Conservation (phyloP, 257 asterid genomes). For the Rauvolfia tetraphylla region DNA sequence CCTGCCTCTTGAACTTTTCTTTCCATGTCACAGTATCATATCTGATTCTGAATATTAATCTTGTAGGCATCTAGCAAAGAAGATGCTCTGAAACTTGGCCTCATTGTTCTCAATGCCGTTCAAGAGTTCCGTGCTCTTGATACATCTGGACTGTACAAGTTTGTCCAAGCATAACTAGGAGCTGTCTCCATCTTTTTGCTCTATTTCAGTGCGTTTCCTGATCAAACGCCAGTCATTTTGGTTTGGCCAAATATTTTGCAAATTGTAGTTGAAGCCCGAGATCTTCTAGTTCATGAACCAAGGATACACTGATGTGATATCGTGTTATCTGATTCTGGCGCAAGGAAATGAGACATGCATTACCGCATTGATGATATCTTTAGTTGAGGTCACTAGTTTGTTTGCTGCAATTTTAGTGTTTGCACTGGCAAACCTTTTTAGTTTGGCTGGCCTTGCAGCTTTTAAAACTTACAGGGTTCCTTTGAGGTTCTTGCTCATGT, state of each 20-base stretch:
- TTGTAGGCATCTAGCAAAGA: constrained; percentile 71
- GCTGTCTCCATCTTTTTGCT: constrained; percentile 4
- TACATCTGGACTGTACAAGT: constrained; percentile 64
- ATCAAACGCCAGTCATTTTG: not conserved
- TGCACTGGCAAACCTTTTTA: not conserved
- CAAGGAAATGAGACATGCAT: too few species aligned
- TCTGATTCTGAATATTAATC: constrained; percentile 8
- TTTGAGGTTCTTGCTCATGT: not conserved
- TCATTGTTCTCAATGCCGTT: constrained; percentile 53
- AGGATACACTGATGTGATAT: not conserved
- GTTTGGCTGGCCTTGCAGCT: not conserved
- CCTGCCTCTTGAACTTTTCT: not conserved
- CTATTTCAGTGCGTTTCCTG: not conserved
- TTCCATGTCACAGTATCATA: constrained; percentile 3
- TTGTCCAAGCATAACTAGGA: constrained; percentile 39
- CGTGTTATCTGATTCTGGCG: not conserved
- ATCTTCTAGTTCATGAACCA: not conserved
- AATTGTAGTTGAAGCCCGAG: not conserved
- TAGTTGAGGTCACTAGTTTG: not conserved
- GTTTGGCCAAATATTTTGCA: not conserved
- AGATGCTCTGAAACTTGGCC: constrained; percentile 75
- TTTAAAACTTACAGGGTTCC: not conserved
- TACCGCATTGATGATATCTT: not conserved
- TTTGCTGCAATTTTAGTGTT: constrained; percentile 8
- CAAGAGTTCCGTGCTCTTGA: constrained; percentile 70